Base-by-base conservation (phyloP, 2,329 filamentous ascomycete species). In the Colletotrichum graminicola region DNA sequence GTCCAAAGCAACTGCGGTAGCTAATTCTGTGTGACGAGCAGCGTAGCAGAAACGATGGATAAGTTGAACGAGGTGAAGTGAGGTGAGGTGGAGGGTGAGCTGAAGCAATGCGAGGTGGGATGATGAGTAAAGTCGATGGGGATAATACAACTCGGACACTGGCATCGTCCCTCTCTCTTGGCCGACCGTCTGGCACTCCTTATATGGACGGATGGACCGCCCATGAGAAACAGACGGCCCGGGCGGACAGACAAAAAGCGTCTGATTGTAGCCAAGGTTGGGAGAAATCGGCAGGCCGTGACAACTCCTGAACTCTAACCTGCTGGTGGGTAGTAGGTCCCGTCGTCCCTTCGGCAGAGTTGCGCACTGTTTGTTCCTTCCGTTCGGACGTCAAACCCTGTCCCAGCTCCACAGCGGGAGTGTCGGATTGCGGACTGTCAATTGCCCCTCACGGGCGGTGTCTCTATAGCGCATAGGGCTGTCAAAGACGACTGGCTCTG, bases 331-430 rank as follows among this genome's bases (percentile, higher is more conserved):
- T 36, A 36, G 59, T 29, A 51, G 45, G 36, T 51, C n/a, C 60
- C 60, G 45, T 51, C 23, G n/a, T 41, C 60, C 60, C 26, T 41
- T 45, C 61, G 49, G 61, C 36, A 63, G 52, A 59, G 21, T 39
- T 34, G 32, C 34, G 26, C 21, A n/a, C 56, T 67, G 65, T 69
- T 72, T 69, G 69, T 39, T n/a, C 41, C 32, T 49, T 12, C 57
- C 45, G 29, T 29, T 29, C 29, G n/a, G 45, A 41, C 14, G 21
- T 16, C 55, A 41, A 62, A 32, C 51, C 26, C 66, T 45, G 55
- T 39, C 39, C 23, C n/a, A 49, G 59, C 47, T 63, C 54, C 69
- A 64, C 59, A 69, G 65, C 65, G 66, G 69, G 65, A 68, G 55
- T 47, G 45, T 71, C 52, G 59, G 65, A 43, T 56, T 69, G 49